A percentile compares a stretch with the other conserved stretches of the same genome.
Conservation (phyloP, 2,329 filamentous ascomycete species). For the Ceratocystis colombiana region DNA sequence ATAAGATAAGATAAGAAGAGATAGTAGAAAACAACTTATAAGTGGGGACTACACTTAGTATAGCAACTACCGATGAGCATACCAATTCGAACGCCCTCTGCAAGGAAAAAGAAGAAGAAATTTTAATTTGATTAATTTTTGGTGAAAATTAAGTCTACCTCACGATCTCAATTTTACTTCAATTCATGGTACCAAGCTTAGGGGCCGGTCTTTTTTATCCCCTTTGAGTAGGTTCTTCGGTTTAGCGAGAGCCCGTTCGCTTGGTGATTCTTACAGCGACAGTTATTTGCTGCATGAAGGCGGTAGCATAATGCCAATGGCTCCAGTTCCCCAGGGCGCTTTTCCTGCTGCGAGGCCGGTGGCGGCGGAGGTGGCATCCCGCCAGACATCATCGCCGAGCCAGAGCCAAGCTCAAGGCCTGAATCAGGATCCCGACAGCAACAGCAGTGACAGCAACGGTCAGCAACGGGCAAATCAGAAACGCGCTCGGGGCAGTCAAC, state of each 20-base stretch:
- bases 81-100: no score
- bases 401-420: no score
- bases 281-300: background rate
- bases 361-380: no score
- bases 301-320: background rate
- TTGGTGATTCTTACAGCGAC: background rate
- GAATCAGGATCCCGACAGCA: background rate
- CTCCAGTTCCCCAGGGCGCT: background rate
- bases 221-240: background rate
- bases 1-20: slow-evolving; percentile 22
- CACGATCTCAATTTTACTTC: no score
- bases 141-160: no score
- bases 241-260: background rate
- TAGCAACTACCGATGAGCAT: background rate
- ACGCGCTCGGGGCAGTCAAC: background rate
- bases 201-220: no score
- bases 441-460: background rate
- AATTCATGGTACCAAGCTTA: no score
- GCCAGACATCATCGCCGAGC: background rate
- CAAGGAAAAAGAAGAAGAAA: background rate
- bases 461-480: background rate
- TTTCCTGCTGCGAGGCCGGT: background rate
- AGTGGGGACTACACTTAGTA: background rate
- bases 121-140: background rate
- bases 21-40: background rate